These are phyloP conservation scores for Clavispora santaluciae DNA, from an alignment of 805 yeast species.

Conservation along the genomic window DNA sequence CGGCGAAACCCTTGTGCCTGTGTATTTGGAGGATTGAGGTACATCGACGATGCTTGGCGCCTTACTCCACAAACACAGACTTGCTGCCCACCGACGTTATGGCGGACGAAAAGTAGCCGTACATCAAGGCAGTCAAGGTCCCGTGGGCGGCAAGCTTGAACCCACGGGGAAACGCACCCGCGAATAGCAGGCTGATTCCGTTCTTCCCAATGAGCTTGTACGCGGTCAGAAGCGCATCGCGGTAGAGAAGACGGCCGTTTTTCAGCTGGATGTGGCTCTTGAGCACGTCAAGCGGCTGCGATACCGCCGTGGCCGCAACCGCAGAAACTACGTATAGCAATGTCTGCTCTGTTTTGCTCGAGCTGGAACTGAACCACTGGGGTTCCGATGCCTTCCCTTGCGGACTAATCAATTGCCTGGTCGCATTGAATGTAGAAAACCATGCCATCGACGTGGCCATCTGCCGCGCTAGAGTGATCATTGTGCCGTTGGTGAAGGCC, in stretches of 20 bases:
- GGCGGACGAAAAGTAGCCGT: constrained; percentile 46
- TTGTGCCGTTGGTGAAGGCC: constrained; percentile 79
- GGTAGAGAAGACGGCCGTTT: constrained; percentile 53
- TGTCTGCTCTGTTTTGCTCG: constrained; percentile 34
- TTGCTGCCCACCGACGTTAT: constrained; percentile 13
- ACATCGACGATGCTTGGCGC: not conserved
- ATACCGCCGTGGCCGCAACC: constrained; percentile 64
- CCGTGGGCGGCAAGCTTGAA: constrained; percentile 69
- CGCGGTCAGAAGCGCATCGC: constrained; percentile 49
- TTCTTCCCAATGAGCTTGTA: constrained; percentile 19
- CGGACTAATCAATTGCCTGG: constrained; percentile 67
- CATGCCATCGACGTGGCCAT: constrained; percentile 73
- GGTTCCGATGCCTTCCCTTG: constrained; percentile 26
- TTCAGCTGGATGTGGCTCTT: constrained; percentile 84
- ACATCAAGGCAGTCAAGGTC: constrained; percentile 61
- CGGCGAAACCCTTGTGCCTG: constrained; percentile 48
- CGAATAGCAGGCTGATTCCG: constrained; percentile 29
- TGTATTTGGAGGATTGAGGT: constrained; percentile 33
- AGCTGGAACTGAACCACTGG: constrained; percentile 44
- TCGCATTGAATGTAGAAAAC: constrained; percentile 74
- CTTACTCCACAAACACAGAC: constrained; percentile 15
- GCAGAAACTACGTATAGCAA: constrained; percentile 61
- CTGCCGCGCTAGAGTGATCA: constrained; percentile 80
- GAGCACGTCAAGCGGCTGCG: constrained; percentile 86
- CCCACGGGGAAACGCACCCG: constrained; percentile 53